Base-by-base conservation (phyloP, 176 grass and related monocot species). In the Oryza glaberrima region DNA sequence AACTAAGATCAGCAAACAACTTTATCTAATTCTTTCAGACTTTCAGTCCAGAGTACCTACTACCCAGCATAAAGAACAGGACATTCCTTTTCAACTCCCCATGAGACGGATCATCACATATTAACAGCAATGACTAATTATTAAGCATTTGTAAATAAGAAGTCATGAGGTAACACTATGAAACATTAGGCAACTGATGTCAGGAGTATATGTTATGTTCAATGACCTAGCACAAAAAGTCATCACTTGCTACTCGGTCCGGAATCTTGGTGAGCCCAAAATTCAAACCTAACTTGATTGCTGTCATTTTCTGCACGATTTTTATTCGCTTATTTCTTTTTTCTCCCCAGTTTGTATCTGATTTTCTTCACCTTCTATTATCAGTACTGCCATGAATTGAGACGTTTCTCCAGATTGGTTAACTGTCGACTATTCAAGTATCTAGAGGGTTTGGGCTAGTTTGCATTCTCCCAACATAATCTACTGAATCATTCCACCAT, bases 41-140 rank as follows among this genome's bases (percentile, higher is more conserved):
- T 67, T 58, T 58, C 0, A 49, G 49, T 72, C 9, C 11, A 6
- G 36, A 71, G 7, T 58, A 58, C 54, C 54, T n/a, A n/a, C 7
- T 73, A 35, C 80, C 76, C 67, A 48, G 14, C 72, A 77, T 36
- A 75, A 30, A 70, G 2, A 40, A 78, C 43, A 41, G 13, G 58
- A 15, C 11, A 3, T 72, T 83, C 35, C 22, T 48, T 60, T 75
- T 32, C 5, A 34, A 36, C 23, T 74, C 22, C 22, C 44, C 17
- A 79, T 40, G 40, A 83, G 51, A 63, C 0, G n/a, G 58, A 63
- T 23, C 58, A 63, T 23, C n/a, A 22, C 58, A 23, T 63, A 63
- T 22, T 63, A 63, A n/a, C 58, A 63, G n/a, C 20, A 58, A 58
- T 58, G 0, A 58, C 17, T 58, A 58, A 58, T 20, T 20, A 58